These are phyloP conservation scores for Graphilbum fragrans DNA, from an alignment of 2,329 filamentous ascomycete species.

Conservation along the genomic window DNA sequence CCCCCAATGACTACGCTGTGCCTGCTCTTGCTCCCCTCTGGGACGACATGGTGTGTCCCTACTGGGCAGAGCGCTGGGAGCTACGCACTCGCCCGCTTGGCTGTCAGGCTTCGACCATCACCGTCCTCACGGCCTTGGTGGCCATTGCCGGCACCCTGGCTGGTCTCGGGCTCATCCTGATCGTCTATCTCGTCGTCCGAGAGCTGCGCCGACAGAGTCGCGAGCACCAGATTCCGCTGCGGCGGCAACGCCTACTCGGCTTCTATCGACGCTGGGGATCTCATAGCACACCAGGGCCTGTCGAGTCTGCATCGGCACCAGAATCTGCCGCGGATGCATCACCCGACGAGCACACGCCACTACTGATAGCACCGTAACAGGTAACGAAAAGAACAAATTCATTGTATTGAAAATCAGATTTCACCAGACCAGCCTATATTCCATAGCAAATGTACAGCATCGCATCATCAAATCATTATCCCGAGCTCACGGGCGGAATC, in stretches of 20 bases:
- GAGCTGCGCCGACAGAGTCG: not conserved
- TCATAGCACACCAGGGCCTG: too few species aligned
- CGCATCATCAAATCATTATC: constrained; percentile 16
- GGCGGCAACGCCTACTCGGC: too few species aligned
- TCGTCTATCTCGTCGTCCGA: constrained; percentile 10
- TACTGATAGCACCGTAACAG: too few species aligned
- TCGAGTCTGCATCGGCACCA: not conserved
- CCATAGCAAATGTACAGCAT: not conserved
- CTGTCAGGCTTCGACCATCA: constrained; percentile 29
- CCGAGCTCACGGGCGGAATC: constrained; percentile 80
- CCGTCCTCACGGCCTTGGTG: constrained; percentile 22
- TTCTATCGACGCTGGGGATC: too few species aligned
- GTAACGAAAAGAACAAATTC: too few species aligned
- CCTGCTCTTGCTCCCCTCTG: constrained; percentile 37
- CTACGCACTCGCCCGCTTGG: constrained; percentile 24
- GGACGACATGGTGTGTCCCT: constrained; percentile 37
- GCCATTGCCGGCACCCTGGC: constrained; percentile 10
- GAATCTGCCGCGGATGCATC: not conserved
- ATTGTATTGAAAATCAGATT: too few species aligned
- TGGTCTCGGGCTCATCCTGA: constrained; percentile 18
- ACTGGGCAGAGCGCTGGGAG: constrained; percentile 34
- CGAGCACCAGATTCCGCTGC: not conserved
- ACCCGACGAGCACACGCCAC: constrained; percentile 10
- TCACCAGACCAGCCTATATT: too few species aligned
- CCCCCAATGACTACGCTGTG: constrained; percentile 34